Evolutionary conservation across 305 asterid genomes (phyloP).

Genomic region (Plantago coronopus): DNA sequence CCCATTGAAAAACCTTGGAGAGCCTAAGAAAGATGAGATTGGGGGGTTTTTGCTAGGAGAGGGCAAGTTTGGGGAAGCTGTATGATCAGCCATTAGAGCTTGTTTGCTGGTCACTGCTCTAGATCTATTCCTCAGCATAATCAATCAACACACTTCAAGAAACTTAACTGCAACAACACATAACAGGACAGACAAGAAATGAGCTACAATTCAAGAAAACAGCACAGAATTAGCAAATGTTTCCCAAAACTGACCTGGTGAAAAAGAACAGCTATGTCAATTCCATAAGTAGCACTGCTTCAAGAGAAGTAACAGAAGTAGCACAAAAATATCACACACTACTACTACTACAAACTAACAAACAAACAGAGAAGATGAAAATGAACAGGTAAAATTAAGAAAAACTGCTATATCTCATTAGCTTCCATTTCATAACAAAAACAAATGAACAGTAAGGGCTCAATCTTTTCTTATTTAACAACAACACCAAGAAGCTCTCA

Average conservation of each 20-base stretch:
- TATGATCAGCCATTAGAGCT: constrained; percentile 53
- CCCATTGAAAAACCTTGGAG: constrained; percentile 67
- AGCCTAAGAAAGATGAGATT: constrained; percentile 55
- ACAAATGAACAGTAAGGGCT: constrained; percentile 22
- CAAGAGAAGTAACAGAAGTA: constrained; percentile 30
- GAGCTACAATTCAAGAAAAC: neutral
- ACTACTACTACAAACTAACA: constrained; percentile 10
- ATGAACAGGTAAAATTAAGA: constrained; percentile 9
- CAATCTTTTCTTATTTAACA: constrained; percentile 22
- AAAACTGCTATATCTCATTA: constrained; percentile 52
- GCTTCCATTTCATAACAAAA: constrained; percentile 54
- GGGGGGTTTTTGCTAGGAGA: constrained; percentile 48
- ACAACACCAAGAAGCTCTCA: neutral
- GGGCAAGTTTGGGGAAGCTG: constrained; percentile 13
- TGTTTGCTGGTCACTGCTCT: constrained; percentile 61
- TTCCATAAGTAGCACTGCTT: constrained; percentile 32
- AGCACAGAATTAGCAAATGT: neutral
- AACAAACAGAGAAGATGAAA: constrained; percentile 19
- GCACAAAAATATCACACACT: constrained; percentile 18
- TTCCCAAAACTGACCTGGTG: constrained; percentile 31
- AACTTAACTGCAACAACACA: constrained; percentile 29
- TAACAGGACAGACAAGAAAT: neutral
- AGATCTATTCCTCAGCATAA: constrained; percentile 75
- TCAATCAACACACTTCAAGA: neutral
- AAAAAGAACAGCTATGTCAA: constrained; percentile 17